Conservation (phyloP, 2,329 filamentous ascomycete species). For the Periconia macrospinosa region DNA sequence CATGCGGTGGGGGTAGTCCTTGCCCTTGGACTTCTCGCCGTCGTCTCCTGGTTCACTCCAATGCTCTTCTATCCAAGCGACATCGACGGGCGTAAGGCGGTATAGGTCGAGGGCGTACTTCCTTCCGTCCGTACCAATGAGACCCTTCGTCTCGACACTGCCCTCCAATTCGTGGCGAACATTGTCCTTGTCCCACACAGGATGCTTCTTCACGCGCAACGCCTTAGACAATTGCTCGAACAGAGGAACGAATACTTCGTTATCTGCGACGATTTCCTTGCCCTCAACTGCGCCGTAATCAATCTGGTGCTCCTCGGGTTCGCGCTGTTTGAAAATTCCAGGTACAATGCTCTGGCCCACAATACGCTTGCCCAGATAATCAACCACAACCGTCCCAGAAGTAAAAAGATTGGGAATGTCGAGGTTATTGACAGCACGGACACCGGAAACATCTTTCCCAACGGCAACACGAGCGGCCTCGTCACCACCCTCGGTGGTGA, state of each 20-base stretch:
- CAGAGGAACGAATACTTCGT: slow-evolving; percentile 78
- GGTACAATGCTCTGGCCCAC: slow-evolving; percentile 98
- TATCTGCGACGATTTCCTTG: slow-evolving; percentile 89
- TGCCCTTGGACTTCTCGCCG: slow-evolving; percentile 52
- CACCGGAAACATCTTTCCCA: slow-evolving; percentile 92
- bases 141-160: slow-evolving; percentile 95
- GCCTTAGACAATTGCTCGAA: slow-evolving; percentile 92
- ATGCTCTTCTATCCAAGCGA: slow-evolving; percentile 84
- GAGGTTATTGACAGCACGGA: slow-evolving; percentile 93
- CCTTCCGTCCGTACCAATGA: slow-evolving; percentile 93
- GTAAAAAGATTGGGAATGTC: slow-evolving; percentile 95
- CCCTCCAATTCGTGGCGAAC: slow-evolving; percentile 89
- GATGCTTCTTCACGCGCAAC: slow-evolving; percentile 88
- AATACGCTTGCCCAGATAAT: slow-evolving; percentile 95
- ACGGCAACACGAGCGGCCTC: slow-evolving; percentile 95
- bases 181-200: slow-evolving; percentile 96
- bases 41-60: slow-evolving; percentile 48
- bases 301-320: slow-evolving; percentile 97
- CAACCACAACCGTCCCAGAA: slow-evolving; percentile 91
- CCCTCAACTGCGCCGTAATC: slow-evolving; percentile 98
- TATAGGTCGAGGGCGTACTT: slow-evolving; percentile 98
- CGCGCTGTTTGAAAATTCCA: slow-evolving; percentile 97
- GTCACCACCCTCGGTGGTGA: slow-evolving; percentile 93
- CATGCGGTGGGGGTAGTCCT: slow-evolving; percentile 90
- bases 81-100: slow-evolving; percentile 88